Base-by-base conservation (phyloP, 2,329 filamentous ascomycete species). In the Cadophora malorum region DNA sequence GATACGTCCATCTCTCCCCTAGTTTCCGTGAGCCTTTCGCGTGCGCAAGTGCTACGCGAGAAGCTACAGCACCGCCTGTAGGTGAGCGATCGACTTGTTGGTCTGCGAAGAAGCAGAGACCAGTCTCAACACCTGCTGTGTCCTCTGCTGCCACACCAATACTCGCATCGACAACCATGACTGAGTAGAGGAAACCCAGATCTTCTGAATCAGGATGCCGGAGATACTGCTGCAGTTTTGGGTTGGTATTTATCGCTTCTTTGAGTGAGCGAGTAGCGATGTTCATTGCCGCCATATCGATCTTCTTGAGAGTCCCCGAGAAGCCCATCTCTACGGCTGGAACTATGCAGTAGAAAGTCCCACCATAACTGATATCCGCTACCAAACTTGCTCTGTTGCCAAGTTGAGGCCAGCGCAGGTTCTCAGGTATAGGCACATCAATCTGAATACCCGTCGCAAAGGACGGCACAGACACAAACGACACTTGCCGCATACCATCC, bases 71-170 rank as follows among this genome's bases (percentile, higher is more conserved):
- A 47, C 56, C 58, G 10, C 64, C 49, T 21, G 47, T 61, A 21
- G 31, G 64, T 4, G 47, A 62, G 1, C 56, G 31, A 47, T 62
- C 64, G 16, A 66, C 47, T 31, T 62, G 56, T 23, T 62, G 33
- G 21, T 61, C 49, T 14, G 58, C 58, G 19, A 66, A 62, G 64
- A 66, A 61, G n/a, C 56, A 66, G 7, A 61, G 33, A 1, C 64
- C 64, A 16, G 49, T 66, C 35, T 66, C 64, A 10, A 28, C n/a
- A 45, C 58, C 58, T 3, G 10, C 28, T 21, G 64, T 60, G 9
- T n/a, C 14, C n/a, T 41, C 33, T 31, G n/a, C 47, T 14, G 61
- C 61, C 9, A 41, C 9, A 8, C 49, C 49, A 12, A 38, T 52
- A 35, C 31, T 31, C 7, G 31, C n/a, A 25, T 58, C 63, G 12